A percentile compares a stretch with the other conserved stretches of the same genome.
These are phyloP conservation scores for Penicillium flavigenum DNA, from an alignment of 495 filamentous ascomycete genomes.

Conservation along the genomic window DNA sequence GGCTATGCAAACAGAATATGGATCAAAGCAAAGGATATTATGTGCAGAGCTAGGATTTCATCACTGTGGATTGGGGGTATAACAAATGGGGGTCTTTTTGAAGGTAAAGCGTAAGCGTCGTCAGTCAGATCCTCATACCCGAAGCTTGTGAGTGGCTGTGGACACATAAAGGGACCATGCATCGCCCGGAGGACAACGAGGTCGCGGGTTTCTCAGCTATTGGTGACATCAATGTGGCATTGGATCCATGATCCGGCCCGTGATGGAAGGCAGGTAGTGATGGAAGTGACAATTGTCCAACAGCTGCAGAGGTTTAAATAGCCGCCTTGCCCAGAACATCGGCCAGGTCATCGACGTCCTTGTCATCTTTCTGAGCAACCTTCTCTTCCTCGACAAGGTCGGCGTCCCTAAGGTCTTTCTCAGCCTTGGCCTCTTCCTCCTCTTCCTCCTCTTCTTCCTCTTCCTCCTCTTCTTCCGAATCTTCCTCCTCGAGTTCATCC, in stretches of 20 bases:
- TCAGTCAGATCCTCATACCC: slow-evolving; percentile 22
- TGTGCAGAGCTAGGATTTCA: slow-evolving; percentile 26
- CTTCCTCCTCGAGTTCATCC: slow-evolving; percentile 75
- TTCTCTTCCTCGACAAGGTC: slow-evolving; percentile 73
- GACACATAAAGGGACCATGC: slow-evolving; percentile 1
- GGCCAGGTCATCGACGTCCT: slow-evolving; percentile 77
- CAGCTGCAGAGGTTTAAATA: slow-evolving; percentile 22
- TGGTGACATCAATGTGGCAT: neutral
- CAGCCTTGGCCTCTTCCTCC: slow-evolving; percentile 57
- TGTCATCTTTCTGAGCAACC: slow-evolving; percentile 68
- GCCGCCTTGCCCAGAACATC: slow-evolving; percentile 68
- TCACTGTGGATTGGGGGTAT: slow-evolving; percentile 33
- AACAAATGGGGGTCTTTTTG: slow-evolving; percentile 20
- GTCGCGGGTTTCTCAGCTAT: neutral
- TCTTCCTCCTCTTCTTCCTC: slow-evolving; percentile 69
- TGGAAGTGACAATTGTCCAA: slow-evolving; percentile 8
- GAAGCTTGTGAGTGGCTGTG: neutral
- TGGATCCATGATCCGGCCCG: slow-evolving; percentile 4
- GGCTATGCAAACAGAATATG: slow-evolving; percentile 29
- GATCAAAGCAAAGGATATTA: slow-evolving; percentile 25
- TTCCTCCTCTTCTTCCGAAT: slow-evolving; percentile 64
- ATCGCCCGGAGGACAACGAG: neutral
- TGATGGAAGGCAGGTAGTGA: neutral
- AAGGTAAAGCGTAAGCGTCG: slow-evolving; percentile 22
- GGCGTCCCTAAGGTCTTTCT: slow-evolving; percentile 62